Base-by-base conservation (phyloP, 2,329 filamentous ascomycete genomes). In the Chrysosporium keratinophilum region DNA sequence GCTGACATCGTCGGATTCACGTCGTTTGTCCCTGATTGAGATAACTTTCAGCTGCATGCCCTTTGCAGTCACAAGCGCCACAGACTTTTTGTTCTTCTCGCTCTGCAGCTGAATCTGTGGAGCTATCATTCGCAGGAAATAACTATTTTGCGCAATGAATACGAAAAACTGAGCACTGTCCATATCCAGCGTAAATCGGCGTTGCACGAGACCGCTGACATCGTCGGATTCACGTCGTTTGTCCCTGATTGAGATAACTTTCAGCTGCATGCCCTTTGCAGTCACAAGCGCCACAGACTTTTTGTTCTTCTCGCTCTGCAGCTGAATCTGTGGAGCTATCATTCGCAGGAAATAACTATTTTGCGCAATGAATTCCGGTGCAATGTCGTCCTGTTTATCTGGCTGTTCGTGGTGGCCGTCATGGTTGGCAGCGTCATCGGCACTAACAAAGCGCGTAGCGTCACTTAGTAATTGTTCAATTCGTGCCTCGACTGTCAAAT, bases 91-190 rank as follows among this genome's bases (percentile, higher is more conserved):
- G 69, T 98, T 97, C 76, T 96, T 97, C 65, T 98, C 93, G 67
- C 93, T 97, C 66, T 98, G 91, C 43, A 99, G 78, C 67, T 99
- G 93, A 56, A 99, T 96, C 67, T 99, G 93, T 12, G 93, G 93
- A 5, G 91, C 93, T 62, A 98, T 96, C 40, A 99, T 79, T 37
- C 90, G 87, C 58, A 98, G 81, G 64, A 97, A 88, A 68, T 96
- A 99, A 61, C 86, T 91, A 67, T 93, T 96, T 64, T 95, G 88
- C n/a, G n/a, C n/a, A n/a, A n/a, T n/a, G n/a, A n/a, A n/a, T n/a
- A 98, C 90, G 62, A 98, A 99, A 71, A 98, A 96, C 67, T 99
- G 93, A 28, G 94, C 85, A 65, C 91, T 95, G 70, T 98, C 93
- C 86, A 97, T 96, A 60, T 89, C 88, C 58, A 96, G 83, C 28